These are phyloP conservation scores for Fusarium ramigenum DNA, from an alignment of 2,329 filamentous ascomycete species.

Conservation along the genomic window DNA sequence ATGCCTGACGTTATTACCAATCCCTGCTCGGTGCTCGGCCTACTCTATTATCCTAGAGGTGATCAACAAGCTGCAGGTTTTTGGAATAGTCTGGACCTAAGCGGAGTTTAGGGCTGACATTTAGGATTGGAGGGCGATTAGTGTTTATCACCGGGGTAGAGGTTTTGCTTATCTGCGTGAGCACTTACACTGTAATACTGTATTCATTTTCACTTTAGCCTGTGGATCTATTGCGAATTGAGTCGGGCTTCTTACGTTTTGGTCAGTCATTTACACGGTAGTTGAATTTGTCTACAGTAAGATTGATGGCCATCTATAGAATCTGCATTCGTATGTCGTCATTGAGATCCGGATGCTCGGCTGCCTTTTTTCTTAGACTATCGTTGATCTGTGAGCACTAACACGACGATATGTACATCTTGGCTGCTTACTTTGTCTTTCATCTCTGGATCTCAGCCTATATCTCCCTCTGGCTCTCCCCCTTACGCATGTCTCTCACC, in stretches of 20 bases:
- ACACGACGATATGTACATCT: not conserved
- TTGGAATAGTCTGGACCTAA: constrained; percentile 25
- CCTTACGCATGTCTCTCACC: constrained; percentile 13
- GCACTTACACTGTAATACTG: not conserved
- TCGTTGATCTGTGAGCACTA: constrained; percentile 29
- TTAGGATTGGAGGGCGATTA: constrained; percentile 24
- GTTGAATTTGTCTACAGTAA: not conserved
- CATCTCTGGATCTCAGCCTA: not conserved
- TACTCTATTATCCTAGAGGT: not conserved
- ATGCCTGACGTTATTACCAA: constrained; percentile 38
- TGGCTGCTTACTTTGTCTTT: not conserved
- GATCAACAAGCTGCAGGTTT: not conserved
- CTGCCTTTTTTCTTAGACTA: not conserved
- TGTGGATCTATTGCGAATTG: not conserved
- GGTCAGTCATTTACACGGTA: not conserved
- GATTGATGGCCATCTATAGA: not conserved
- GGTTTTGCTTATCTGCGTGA: not conserved
- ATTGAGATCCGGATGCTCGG: constrained; percentile 14
- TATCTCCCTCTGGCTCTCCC: not conserved
- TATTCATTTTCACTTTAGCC: not conserved
- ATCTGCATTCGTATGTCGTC: not conserved
- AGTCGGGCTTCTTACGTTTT: not conserved
- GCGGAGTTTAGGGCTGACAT: constrained; percentile 40
- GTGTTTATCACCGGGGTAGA: constrained; percentile 34
- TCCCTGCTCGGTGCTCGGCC: constrained; percentile 27